Percentiles rank a stretch among this genome's conserved stretches.
phyloP scores from a whole-genome alignment of 257 asterid genomes.

The Leptodermis oblonga region DNA sequence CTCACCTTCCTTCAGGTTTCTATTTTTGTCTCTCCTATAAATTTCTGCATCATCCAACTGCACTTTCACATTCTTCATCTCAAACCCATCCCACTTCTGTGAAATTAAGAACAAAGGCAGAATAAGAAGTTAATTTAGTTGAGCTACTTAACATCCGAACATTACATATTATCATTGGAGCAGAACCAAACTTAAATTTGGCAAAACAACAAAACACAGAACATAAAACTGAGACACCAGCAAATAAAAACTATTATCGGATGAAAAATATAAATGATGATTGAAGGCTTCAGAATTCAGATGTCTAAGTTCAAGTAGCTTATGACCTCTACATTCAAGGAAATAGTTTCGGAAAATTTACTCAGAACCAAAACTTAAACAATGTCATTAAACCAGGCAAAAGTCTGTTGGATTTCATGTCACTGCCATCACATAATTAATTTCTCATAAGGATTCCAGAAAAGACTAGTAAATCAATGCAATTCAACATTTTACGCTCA shows the following conservation, averaged over 20 bases:
- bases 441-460: neutral
- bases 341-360: neutral
- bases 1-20: neutral
- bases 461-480: neutral
- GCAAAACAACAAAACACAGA: neutral
- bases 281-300: neutral
- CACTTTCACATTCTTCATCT: slow-evolving; percentile 19
- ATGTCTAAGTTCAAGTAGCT: neutral
- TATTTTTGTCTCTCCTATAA: slow-evolving; percentile 3
- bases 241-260: neutral
- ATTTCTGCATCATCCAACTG: slow-evolving; percentile 23
- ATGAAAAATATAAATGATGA: neutral
- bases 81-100: slow-evolving; percentile 31
- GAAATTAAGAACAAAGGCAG: neutral
- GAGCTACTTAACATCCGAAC: neutral
- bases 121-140: neutral
- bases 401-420: neutral
- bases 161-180: neutral
- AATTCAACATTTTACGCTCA: neutral
- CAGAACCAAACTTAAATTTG: neutral
- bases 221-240: neutral
- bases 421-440: neutral
- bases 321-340: neutral
- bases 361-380: neutral
- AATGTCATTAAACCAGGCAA: neutral